phyloP scores from a whole-genome alignment of 225 moss, liverwort and hornwort species.

The Climacium dendroides region DNA sequence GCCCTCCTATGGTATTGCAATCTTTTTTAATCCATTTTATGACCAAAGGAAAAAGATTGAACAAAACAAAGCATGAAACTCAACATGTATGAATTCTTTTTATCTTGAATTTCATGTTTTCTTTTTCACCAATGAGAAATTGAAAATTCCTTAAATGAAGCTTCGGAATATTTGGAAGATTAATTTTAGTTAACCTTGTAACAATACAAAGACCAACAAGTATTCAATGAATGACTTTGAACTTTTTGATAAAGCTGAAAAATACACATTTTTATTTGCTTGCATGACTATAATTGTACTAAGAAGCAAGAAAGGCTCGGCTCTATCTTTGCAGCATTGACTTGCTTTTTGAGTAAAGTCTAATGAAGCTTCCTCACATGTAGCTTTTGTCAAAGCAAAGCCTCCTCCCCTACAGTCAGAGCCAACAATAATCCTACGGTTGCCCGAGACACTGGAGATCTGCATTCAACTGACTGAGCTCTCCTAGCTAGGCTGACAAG shows the following conservation, averaged over 20 bases:
- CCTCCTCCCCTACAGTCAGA: neutral
- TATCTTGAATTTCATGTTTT: too few species aligned
- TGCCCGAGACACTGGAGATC: neutral
- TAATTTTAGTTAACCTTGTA: neutral
- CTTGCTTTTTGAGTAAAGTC: neutral
- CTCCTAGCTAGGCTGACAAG: too few species aligned
- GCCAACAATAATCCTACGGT: neutral
- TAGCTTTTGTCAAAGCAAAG: neutral
- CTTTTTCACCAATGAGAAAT: neutral
- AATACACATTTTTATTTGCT: neutral
- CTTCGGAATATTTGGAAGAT: rapidly evolving
- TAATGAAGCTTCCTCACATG: neutral
- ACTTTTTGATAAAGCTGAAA: neutral
- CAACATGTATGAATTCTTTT: neutral
- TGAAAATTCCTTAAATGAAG: neutral
- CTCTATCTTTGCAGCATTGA: too few species aligned
- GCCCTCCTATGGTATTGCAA: neutral
- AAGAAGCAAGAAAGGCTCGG: neutral
- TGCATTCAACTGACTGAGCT: neutral
- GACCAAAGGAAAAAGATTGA: rapidly evolving
- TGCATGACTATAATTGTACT: neutral
- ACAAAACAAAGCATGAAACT: neutral
- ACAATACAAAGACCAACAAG: neutral
- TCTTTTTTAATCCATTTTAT: neutral
- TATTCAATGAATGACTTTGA: neutral